Conservation (phyloP, 2,329 filamentous ascomycete species). For the Colletotrichum limetticola region DNA sequence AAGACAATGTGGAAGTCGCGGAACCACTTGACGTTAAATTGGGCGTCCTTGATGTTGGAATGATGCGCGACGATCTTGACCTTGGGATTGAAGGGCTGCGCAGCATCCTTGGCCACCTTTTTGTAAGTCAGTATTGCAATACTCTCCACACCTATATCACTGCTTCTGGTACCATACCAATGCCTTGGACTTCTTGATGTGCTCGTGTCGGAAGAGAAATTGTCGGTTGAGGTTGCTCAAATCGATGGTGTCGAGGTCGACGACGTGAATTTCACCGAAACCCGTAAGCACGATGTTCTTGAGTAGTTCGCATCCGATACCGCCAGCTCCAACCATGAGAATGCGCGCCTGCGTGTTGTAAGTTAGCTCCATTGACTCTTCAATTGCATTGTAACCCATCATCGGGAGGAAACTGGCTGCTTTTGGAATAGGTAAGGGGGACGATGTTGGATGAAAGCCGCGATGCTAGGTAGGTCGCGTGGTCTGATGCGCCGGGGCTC, state of each 20-base stretch:
- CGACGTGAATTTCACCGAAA: constrained; percentile 92
- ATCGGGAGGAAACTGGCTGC: not conserved
- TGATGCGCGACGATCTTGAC: constrained; percentile 90
- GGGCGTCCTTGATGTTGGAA: constrained; percentile 91
- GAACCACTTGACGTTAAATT: constrained; percentile 93
- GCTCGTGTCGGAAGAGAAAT: constrained; percentile 95
- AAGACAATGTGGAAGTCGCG: constrained; percentile 85
- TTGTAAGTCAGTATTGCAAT: constrained; percentile 21
- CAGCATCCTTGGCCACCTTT: constrained; percentile 92
- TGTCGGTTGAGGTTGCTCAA: constrained; percentile 97
- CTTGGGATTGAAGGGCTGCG: constrained; percentile 88
- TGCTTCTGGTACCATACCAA: constrained; percentile 67
- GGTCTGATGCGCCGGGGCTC: constrained; percentile 29
- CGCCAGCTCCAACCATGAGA: constrained; percentile 94
- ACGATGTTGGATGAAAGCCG: not conserved
- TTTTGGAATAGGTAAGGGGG: not conserved
- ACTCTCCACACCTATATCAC: constrained; percentile 6
- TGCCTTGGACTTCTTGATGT: constrained; percentile 98
- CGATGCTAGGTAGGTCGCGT: constrained; percentile 10
- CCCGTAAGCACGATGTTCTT: constrained; percentile 95
- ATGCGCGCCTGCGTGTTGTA: constrained; percentile 74
- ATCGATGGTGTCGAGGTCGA: constrained; percentile 98
- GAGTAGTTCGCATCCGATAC: constrained; percentile 96
- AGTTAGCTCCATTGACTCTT: constrained; percentile 45
- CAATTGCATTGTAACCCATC: not conserved